Conservation (phyloP, 192 early-diverging fungal genomes). For the Gaertneriomyces semiglobifer region DNA sequence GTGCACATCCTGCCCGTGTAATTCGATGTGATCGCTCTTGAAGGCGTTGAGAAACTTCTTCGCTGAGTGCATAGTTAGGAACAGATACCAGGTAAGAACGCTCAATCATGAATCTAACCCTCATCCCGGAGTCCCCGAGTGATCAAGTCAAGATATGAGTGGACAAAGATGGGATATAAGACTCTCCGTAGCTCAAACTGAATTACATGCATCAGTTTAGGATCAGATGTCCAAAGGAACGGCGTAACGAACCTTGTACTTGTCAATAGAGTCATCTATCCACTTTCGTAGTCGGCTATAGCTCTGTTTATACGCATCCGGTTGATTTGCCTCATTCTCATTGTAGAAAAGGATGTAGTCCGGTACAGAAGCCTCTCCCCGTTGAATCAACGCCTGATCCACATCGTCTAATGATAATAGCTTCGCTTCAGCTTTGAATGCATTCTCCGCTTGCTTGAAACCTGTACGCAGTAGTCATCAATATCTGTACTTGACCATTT, state of each 20-base stretch:
- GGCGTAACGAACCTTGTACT: constrained; percentile 71
- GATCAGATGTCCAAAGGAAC: neutral
- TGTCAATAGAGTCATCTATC: constrained; percentile 92
- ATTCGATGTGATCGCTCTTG: constrained; percentile 69
- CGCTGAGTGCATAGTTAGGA: constrained; percentile 42
- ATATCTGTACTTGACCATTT: no score
- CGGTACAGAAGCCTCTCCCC: constrained; percentile 57
- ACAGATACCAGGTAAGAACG: neutral
- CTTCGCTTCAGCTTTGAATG: constrained; percentile 60
- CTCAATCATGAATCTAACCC: constrained; percentile 15
- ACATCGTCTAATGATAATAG: constrained; percentile 24
- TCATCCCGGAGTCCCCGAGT: constrained; percentile 52
- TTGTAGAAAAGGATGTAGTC: constrained; percentile 66
- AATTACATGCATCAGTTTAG: neutral
- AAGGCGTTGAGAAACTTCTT: constrained; percentile 72
- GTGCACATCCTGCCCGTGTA: constrained; percentile 70
- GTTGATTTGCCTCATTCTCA: constrained; percentile 71
- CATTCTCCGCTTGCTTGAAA: constrained; percentile 62
- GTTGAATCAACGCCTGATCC: constrained; percentile 37
- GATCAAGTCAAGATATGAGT: constrained; percentile 86
- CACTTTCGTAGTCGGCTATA: constrained; percentile 77
- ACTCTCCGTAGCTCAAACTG: constrained; percentile 80
- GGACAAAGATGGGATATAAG: constrained; percentile 88
- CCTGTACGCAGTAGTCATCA: constrained; percentile 47
- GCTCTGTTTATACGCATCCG: constrained; percentile 74